phyloP scores from a whole-genome alignment of 2,329 filamentous ascomycete genomes.

The Albophoma yamanashiensis region DNA sequence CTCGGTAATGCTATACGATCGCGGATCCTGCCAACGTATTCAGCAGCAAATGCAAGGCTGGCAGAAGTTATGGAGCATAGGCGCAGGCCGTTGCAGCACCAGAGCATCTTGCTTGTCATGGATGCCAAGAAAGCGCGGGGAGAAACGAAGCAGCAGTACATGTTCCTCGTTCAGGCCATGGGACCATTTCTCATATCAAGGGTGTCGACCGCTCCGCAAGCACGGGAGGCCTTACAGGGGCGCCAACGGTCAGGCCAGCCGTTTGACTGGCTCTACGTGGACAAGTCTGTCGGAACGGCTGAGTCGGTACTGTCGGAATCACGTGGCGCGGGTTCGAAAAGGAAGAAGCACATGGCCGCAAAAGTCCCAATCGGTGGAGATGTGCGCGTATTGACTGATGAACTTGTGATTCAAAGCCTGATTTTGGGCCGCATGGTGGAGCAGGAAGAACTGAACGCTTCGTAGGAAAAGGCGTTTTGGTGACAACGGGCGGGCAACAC shows the following conservation, averaged over 20 bases:
- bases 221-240: constrained; percentile 45
- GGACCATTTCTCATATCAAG: constrained; percentile 57
- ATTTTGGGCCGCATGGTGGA: constrained; percentile 75
- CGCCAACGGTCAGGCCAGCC: constrained; percentile 32
- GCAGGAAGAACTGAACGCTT: constrained; percentile 32
- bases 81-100: constrained; percentile 51
- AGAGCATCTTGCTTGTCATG: constrained; percentile 63
- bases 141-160: constrained; percentile 57
- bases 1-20: constrained; percentile 71
- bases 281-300: constrained; percentile 48
- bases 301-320: constrained; percentile 32
- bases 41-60: constrained; percentile 45
- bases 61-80: constrained; percentile 45
- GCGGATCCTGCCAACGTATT: constrained; percentile 53
- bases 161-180: constrained; percentile 70
- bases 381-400: constrained; percentile 65
- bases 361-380: constrained; percentile 27
- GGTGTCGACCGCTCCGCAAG: constrained; percentile 55
- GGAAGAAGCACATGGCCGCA: constrained; percentile 23
- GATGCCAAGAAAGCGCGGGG: constrained; percentile 43
- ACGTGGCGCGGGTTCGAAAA: constrained; percentile 22
- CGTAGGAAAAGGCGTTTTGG: neutral
- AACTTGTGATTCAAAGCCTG: constrained; percentile 84
- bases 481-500: neutral
- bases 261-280: constrained; percentile 75